Percentiles rank a stretch among this genome's conserved stretches.
These are phyloP conservation scores for Verticillium alfalfae DNA, from an alignment of 2,329 filamentous ascomycete genomes.

Conservation along the genomic window DNA sequence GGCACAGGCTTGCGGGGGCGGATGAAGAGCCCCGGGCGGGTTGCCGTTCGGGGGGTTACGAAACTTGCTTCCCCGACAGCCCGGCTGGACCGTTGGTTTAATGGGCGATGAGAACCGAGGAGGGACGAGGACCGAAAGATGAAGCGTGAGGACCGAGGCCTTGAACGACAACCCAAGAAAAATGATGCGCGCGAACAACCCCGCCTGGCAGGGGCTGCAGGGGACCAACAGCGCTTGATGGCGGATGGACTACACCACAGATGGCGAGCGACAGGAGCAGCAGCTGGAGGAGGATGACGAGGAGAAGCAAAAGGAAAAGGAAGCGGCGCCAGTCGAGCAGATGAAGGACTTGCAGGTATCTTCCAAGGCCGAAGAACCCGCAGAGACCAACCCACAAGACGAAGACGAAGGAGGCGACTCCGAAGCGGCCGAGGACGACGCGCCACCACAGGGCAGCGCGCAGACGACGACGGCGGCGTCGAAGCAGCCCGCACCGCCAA, in stretches of 20 bases:
- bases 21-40: no score
- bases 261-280: slow-evolving; percentile 13
- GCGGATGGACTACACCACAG: no score
- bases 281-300: slow-evolving; percentile 20
- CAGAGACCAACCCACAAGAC: slow-evolving; percentile 13
- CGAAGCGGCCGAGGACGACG: slow-evolving; percentile 12
- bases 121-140: slow-evolving; percentile 20
- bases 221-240: slow-evolving; percentile 16
- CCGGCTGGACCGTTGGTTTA: no score
- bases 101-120: slow-evolving; percentile 21
- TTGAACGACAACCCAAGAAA: slow-evolving; percentile 9
- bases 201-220: no score
- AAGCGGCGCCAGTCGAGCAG: slow-evolving; percentile 3
- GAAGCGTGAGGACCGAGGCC: slow-evolving; percentile 13
- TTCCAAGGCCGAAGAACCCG: slow-evolving; percentile 14
- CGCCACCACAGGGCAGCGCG: not conserved
- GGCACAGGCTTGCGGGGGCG: slow-evolving; percentile 55
- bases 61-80: no score
- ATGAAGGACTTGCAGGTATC: slow-evolving; percentile 6
- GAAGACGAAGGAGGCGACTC: slow-evolving; percentile 13
- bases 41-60: no score
- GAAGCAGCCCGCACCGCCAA: slow-evolving; percentile 23
- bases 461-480: slow-evolving; percentile 11
- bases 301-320: slow-evolving; percentile 10
- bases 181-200: slow-evolving; percentile 27